Percentiles rank a stretch among this genome's conserved stretches.
Evolutionary conservation across 2,329 filamentous ascomycete species (phyloP).

Genomic region (Ceratocystis papillata): DNA sequence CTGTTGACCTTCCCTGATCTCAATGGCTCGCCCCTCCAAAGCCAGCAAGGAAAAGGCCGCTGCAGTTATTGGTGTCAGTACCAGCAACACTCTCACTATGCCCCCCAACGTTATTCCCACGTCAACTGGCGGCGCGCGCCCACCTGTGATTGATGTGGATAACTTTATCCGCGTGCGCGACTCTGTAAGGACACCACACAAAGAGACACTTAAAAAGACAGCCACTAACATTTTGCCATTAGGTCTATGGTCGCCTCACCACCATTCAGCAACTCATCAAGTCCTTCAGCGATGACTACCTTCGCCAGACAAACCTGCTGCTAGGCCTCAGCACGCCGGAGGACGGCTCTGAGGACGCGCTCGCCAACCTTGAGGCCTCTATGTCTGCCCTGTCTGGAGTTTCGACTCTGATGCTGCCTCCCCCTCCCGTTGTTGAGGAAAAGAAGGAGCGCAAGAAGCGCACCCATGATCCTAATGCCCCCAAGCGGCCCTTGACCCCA

Average conservation of each 20-base stretch:
- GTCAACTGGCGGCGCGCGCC: slow-evolving; percentile 15
- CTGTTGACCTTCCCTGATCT: slow-evolving; percentile 22
- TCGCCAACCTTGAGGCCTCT: slow-evolving; percentile 43
- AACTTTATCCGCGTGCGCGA: slow-evolving; percentile 73
- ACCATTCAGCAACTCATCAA: slow-evolving; percentile 71
- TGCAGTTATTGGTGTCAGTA: slow-evolving; percentile 26
- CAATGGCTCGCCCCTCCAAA: slow-evolving; percentile 40
- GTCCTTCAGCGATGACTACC: slow-evolving; percentile 70
- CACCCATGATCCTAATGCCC: slow-evolving; percentile 80
- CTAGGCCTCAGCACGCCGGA: slow-evolving; percentile 51
- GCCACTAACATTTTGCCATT: slow-evolving; percentile 25
- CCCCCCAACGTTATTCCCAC: slow-evolving; percentile 35
- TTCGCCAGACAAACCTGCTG: slow-evolving; percentile 77
- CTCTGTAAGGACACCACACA: slow-evolving; percentile 52
- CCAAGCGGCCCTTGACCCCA: slow-evolving; percentile 84
- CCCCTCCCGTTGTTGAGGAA: slow-evolving; percentile 45
- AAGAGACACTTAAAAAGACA: not conserved
- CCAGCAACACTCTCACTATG: not conserved
- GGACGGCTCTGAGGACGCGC: slow-evolving; percentile 35
- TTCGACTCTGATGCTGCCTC: slow-evolving; percentile 32
- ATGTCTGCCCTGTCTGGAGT: slow-evolving; percentile 40
- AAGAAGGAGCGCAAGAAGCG: slow-evolving; percentile 88
- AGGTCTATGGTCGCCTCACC: slow-evolving; percentile 51
- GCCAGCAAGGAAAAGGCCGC: slow-evolving; percentile 33
- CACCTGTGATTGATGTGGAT: slow-evolving; percentile 50